Conservation (phyloP, 768 basidiomycete genomes). For the Lactifluus pinguis region DNA sequence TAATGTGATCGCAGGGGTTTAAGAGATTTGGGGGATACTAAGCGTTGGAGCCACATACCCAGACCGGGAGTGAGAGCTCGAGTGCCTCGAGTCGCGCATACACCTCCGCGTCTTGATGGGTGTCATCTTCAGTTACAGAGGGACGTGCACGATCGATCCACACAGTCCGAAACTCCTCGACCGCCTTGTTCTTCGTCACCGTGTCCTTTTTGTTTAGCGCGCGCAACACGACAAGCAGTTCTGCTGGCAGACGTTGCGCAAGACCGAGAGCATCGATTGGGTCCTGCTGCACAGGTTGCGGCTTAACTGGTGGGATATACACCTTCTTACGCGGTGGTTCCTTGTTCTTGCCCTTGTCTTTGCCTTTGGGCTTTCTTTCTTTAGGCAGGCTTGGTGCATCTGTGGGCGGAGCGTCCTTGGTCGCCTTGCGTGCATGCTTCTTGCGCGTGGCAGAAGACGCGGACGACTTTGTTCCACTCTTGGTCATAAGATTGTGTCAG, state of each 20-base stretch:
- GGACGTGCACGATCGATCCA: constrained; percentile 51
- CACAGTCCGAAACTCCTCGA: constrained; percentile 68
- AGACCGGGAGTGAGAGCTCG: constrained; percentile 73
- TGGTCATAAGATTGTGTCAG: constrained; percentile 29
- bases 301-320: constrained; percentile 82
- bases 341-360: constrained; percentile 39
- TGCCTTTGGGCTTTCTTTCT: constrained; percentile 43
- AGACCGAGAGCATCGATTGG: constrained; percentile 82
- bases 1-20: neutral
- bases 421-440: constrained; percentile 80
- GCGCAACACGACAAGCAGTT: constrained; percentile 73
- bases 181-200: constrained; percentile 71
- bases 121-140: neutral
- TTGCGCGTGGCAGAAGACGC: constrained; percentile 83
- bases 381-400: constrained; percentile 30
- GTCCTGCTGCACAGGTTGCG: constrained; percentile 63
- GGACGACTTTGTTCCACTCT: constrained; percentile 53
- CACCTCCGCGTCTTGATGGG: constrained; percentile 32
- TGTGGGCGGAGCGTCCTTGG: constrained; percentile 24
- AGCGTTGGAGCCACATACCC: constrained; percentile 49
- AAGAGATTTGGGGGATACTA: neutral
- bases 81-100: constrained; percentile 31
- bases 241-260: constrained; percentile 63
- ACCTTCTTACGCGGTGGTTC: constrained; percentile 76
- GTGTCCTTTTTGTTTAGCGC: constrained; percentile 84